Conservation (phyloP, 441 rosid genomes). For the Pelargonium myrrhifolium region DNA sequence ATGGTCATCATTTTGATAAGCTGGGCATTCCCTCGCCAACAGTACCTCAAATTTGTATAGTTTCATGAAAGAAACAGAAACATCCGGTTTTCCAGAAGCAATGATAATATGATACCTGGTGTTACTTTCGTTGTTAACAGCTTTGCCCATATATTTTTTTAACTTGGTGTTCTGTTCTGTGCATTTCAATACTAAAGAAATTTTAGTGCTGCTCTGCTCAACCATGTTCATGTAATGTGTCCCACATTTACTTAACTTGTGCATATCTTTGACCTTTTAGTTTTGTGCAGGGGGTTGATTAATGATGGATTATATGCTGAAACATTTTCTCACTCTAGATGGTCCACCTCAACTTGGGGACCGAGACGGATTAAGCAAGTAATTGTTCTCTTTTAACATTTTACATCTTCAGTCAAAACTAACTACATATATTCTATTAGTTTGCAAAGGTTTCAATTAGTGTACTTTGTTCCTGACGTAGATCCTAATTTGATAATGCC, state of each 20-base stretch:
- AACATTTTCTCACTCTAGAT: constrained; percentile 63
- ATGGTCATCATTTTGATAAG: too few relatives aligned
- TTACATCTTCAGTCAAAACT: neutral
- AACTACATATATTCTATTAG: constrained; percentile 1
- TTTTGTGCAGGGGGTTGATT: constrained; percentile 56
- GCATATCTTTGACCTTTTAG: constrained; percentile 16
- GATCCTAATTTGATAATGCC: neutral
- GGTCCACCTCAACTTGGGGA: constrained; percentile 86
- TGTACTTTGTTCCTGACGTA: neutral
- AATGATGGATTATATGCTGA: constrained; percentile 76
- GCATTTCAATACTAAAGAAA: neutral
- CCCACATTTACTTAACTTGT: neutral
- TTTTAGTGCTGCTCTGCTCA: neutral
- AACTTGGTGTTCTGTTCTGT: neutral
- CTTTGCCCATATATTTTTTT: neutral
- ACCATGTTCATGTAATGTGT: neutral
- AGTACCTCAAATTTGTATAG: neutral
- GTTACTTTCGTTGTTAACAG: neutral
- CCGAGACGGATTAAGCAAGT: constrained; percentile 82
- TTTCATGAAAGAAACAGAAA: neutral
- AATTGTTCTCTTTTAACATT: constrained; percentile 22
- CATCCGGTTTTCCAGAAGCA: neutral
- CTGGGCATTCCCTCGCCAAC: neutral
- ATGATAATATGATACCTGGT: neutral
- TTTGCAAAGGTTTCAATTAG: neutral